Conservation (phyloP, 805 yeast species). For the Jamesozyma jinghongensis region DNA sequence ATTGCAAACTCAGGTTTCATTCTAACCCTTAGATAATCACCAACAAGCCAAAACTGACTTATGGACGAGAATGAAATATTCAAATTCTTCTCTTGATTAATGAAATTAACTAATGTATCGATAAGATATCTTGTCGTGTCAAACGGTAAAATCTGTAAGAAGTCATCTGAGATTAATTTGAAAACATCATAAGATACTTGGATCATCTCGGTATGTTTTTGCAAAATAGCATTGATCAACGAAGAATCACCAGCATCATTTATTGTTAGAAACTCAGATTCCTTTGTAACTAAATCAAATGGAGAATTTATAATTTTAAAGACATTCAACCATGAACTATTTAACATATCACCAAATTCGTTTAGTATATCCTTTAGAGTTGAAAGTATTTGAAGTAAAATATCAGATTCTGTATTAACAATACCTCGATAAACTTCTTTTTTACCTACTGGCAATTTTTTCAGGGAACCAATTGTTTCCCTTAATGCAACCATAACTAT, state of each 20-base stretch:
- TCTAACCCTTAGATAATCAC: constrained; percentile 53
- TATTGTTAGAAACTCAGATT: constrained; percentile 16
- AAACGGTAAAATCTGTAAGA: constrained; percentile 61
- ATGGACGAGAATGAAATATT: constrained; percentile 87
- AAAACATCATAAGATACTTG: constrained; percentile 69
- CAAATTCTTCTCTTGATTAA: constrained; percentile 60
- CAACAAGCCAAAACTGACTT: constrained; percentile 84
- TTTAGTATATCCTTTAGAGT: constrained; percentile 69
- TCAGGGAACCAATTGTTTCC: constrained; percentile 36
- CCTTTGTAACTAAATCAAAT: constrained; percentile 35
- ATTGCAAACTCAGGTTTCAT: constrained; percentile 2
- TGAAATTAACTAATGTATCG: constrained; percentile 64
- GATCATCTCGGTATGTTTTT: constrained; percentile 44
- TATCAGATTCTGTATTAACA: constrained; percentile 54
- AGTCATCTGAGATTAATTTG: constrained; percentile 79
- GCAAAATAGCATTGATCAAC: constrained; percentile 31
- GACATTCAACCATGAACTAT: constrained; percentile 65
- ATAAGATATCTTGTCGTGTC: constrained; percentile 55
- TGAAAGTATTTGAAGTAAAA: constrained; percentile 51
- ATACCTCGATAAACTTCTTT: constrained; percentile 30
- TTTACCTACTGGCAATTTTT: constrained; percentile 22
- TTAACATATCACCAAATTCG: constrained; percentile 56
- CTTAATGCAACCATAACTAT: constrained; percentile 43
- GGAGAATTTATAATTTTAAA: constrained; percentile 52
- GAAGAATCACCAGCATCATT: constrained; percentile 24